Base-by-base conservation (phyloP, 805 yeast species). In the Kodamaea sagamina region DNA sequence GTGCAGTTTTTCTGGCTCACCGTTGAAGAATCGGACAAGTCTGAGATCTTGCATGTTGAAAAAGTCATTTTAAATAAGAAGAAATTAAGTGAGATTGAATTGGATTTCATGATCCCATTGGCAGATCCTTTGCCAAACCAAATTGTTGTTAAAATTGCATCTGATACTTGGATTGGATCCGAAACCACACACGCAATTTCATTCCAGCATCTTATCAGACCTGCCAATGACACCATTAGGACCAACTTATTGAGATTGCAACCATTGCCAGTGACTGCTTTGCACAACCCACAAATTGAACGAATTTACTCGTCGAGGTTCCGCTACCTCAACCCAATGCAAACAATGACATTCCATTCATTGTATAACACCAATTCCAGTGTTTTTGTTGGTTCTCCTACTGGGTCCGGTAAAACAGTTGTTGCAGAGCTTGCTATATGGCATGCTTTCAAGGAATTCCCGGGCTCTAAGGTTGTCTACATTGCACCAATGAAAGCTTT, bases 381-480 rank as follows among this genome's bases (percentile, higher is more conserved):
- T 59, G 90, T 85, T 0, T 86, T 93, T 62, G 87, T 93, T 35
- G 99, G 99, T 7, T 89, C 98, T 0, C 99, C 99, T 2, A 93
- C 99, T 2, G 99, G 99, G 0, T 77, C 84, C 0, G 99, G 99
- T 52, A 93, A 93, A 63, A 93, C 99, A 0, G 85, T 93, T 25
- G 98, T 95, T 21, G 96, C 98, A 0, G 99, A 93, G 59, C 65
- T 93, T 43, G 98, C 98, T 0, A 87, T 93, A 11, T 93, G 98
- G 97, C 92, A 89, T 60, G 97, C 99, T 0, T 86, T 92, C 61
- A 79, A 76, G 36, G 84, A 86, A 36, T 81, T 75, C 45, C 97
- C 97, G 0, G 79, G 82, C 8, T 79, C 88, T 1, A 89, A 89
- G 52, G 75, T 87, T 18, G 92, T 86, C 6, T 86, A 87, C 58